A percentile compares a stretch with the other conserved stretches of the same genome.
Evolutionary conservation across 2,329 filamentous ascomycete species (phyloP).

Genomic region (Epichloe sylvatica): DNA sequence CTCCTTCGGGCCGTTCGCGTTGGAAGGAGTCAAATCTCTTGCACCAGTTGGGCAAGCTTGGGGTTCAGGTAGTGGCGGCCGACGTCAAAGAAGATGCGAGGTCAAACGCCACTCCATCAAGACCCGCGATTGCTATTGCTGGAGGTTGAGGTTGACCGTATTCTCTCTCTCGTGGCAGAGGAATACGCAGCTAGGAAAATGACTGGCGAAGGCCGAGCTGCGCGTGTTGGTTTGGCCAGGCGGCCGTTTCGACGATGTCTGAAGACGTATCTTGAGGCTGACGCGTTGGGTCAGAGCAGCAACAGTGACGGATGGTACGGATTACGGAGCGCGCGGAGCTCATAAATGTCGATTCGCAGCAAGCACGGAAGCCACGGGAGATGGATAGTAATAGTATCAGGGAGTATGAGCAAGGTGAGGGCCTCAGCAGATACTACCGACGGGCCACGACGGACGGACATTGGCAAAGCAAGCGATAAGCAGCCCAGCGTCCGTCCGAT

Average conservation of each 20-base stretch:
- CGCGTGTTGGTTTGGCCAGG: background rate
- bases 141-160: background rate
- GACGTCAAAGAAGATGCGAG: background rate
- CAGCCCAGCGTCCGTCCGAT: background rate
- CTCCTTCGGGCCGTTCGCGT: background rate
- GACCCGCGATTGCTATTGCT: background rate
- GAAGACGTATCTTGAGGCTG: background rate
- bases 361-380: background rate
- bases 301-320: background rate
- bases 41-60: background rate
- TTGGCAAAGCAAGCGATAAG: background rate
- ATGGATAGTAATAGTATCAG: background rate
- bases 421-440: background rate
- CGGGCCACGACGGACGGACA: background rate
- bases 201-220: background rate
- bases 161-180: background rate
- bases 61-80: background rate
- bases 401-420: background rate
- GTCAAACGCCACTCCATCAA: conserved; percentile 1
- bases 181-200: background rate
- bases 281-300: background rate
- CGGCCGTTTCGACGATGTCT: background rate
- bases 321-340: background rate
- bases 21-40: background rate
- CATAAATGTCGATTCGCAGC: background rate